phyloP scores from a whole-genome alignment of 768 basidiomycete genomes.

The Podaxis carcinomalis region DNA sequence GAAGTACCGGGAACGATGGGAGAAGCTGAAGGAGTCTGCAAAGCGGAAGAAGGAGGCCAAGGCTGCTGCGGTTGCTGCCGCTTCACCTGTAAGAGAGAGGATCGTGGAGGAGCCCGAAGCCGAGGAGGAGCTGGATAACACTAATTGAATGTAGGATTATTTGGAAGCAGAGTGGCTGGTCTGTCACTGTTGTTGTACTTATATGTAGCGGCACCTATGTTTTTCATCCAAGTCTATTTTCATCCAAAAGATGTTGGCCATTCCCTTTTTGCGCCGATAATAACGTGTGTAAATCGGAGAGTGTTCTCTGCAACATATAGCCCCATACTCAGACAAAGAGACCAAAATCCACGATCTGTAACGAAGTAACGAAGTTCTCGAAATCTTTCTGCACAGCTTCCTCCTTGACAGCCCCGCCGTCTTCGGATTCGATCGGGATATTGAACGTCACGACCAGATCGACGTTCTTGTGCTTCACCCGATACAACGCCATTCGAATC shows the following conservation, averaged over 20 bases:
- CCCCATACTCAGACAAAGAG: constrained; percentile 54
- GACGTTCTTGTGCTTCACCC: constrained; percentile 62
- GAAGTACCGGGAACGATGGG: constrained; percentile 84
- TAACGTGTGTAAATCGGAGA: background rate
- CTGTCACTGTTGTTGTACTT: constrained; percentile 7
- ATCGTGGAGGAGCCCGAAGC: constrained; percentile 73
- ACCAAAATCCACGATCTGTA: constrained; percentile 62
- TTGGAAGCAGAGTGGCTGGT: background rate
- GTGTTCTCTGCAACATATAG: background rate
- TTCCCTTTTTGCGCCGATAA: background rate
- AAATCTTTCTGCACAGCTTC: constrained; percentile 47
- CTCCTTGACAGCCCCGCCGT: constrained; percentile 39
- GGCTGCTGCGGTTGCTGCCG: constrained; percentile 43
- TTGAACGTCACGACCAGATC: constrained; percentile 88
- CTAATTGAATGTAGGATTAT: constrained; percentile 7
- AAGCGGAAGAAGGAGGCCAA: constrained; percentile 81
- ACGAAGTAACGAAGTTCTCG: constrained; percentile 46
- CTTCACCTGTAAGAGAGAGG: constrained; percentile 50
- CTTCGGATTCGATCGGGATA: constrained; percentile 53
- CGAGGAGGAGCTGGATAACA: constrained; percentile 43
- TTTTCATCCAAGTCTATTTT: background rate
- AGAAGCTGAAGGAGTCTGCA: constrained; percentile 84
- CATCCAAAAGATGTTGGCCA: background rate
- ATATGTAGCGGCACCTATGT: constrained; percentile 2
- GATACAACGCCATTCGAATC: constrained; percentile 78